phyloP scores from a whole-genome alignment of 768 basidiomycete genomes.

The Lentinula edodes region DNA sequence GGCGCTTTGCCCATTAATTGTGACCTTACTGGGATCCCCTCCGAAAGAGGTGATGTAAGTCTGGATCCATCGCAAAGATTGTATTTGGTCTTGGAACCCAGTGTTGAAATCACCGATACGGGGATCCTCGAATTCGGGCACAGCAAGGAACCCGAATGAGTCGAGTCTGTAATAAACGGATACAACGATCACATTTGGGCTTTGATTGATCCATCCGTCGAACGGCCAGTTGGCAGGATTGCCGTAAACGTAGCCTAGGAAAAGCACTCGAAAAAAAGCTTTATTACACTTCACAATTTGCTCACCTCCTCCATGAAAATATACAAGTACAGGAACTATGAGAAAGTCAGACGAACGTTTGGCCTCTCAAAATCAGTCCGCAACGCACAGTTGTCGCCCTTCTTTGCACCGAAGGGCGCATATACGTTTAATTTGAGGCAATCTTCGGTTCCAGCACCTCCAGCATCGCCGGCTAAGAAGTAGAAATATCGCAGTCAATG shows the following conservation, averaged over 20 bases:
- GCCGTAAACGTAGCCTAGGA: constrained; percentile 47
- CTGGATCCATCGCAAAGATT: constrained; percentile 34
- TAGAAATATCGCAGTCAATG: not conserved
- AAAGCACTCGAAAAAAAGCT: not conserved
- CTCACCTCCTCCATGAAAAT: constrained; percentile 45
- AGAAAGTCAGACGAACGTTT: not conserved
- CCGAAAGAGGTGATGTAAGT: constrained; percentile 32
- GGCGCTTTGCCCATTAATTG: constrained; percentile 57
- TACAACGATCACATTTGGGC: constrained; percentile 56
- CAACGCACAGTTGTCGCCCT: constrained; percentile 40
- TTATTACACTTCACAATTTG: not conserved
- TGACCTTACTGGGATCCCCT: constrained; percentile 32
- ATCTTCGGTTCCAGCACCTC: constrained; percentile 63
- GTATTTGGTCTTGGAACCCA: constrained; percentile 50
- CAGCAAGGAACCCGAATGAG: constrained; percentile 57
- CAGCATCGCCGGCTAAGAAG: constrained; percentile 43
- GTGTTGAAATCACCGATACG: constrained; percentile 44
- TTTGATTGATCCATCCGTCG: constrained; percentile 59
- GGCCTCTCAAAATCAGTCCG: not conserved
- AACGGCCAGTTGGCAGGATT: constrained; percentile 66
- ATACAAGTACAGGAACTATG: constrained; percentile 35
- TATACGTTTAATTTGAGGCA: constrained; percentile 67
- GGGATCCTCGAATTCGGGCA: constrained; percentile 37
- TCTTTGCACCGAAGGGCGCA: constrained; percentile 41
- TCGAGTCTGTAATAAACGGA: constrained; percentile 63